Evolutionary conservation across 2,329 filamentous ascomycete genomes (phyloP), one percentile per base, ranked within the genome.

Genomic region (Epichloe sylvatica): DNA sequence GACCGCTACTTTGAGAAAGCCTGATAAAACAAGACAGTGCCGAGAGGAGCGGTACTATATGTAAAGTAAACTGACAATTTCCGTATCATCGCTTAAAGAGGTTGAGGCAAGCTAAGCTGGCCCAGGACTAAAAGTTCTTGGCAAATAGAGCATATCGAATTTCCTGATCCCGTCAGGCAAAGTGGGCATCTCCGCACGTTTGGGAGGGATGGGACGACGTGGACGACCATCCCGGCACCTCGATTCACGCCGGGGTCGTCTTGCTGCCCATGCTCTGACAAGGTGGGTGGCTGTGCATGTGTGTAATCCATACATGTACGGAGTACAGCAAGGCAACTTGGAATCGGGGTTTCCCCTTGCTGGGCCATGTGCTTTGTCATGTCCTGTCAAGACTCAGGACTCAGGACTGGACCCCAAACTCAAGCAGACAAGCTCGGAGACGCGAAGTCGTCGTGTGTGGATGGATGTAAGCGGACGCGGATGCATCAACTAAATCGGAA

Each of bases 191-290:
- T 45, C 54, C 51, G 54, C 56, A 55, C 58, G 73, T 77, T 75
- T 76, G 74, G 75, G 67, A 67, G 72, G 72, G 64, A 74, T 72
- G 68, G 68, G 65, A 70, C 62, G 13, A 30, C 30, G 11, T 19
- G 41, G 12, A 44, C 41, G 66, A 50, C 21, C 38, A 51, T 43
- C 37, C 47, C 23, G n/a, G 42, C 39, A 43, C 19, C 44, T 30
- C n/a, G 47, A 40, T 52, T 55, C 60, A 56, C 40, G 46, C 46
- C 13, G 39, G 46, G 38, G 38, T 9, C 30, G 30, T 43, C 23
- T 30, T 33, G 38, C 39, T 25, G 63, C 55, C 47, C 45, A 33
- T 49, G 40, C 34, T 41, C 45, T 19, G 37, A 41, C 39, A 21
- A 45, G 30, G 30, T 30, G 30, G 39, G 33, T 41, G 30, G n/a